Percentiles rank a stretch among this genome's conserved stretches.
Evolutionary conservation across 176 grass and related monocot genomes (phyloP).

Genomic region (Oryza nivara): DNA sequence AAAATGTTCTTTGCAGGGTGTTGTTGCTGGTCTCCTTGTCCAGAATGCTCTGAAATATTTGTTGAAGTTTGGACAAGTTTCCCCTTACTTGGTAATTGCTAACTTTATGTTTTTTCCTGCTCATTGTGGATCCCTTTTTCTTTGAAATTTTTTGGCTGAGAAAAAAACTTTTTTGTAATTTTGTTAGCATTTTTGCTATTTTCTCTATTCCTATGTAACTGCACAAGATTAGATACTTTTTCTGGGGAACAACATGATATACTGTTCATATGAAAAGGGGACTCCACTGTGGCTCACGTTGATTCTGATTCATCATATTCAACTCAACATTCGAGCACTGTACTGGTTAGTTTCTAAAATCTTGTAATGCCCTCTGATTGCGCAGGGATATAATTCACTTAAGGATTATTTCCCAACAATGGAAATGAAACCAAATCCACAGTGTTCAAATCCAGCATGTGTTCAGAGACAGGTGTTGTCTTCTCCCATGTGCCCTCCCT

Average conservation of each 20-base stretch:
- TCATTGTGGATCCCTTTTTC: background rate
- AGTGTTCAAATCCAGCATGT: slow-evolving; percentile 91
- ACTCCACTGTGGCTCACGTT: background rate
- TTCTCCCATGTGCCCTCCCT: background rate
- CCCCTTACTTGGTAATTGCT: slow-evolving; percentile 83
- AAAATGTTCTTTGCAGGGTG: slow-evolving; percentile 66
- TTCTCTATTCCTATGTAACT: background rate
- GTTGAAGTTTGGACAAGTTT: slow-evolving; percentile 97
- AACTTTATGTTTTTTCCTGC: background rate
- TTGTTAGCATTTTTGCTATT: background rate
- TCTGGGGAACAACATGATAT: background rate
- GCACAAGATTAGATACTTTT: background rate
- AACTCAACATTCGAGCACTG: background rate
- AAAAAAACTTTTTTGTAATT: background rate
- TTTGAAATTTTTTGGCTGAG: background rate
- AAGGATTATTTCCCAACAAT: slow-evolving; percentile 97
- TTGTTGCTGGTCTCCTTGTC: slow-evolving; percentile 87
- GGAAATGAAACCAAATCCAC: slow-evolving; percentile 98
- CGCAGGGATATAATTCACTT: slow-evolving; percentile 95
- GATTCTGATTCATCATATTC: slow-evolving; percentile 6
- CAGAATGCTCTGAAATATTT: slow-evolving; percentile 97
- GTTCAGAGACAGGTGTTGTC: slow-evolving; percentile 79
- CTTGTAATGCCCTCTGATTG: slow-evolving; percentile 5
- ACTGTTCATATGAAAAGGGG: background rate
- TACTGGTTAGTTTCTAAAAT: background rate